A percentile compares a stretch with the other conserved stretches of the same genome.
phyloP scores from a whole-genome alignment of 495 filamentous ascomycete species.

The Chaetomium fimeti region DNA sequence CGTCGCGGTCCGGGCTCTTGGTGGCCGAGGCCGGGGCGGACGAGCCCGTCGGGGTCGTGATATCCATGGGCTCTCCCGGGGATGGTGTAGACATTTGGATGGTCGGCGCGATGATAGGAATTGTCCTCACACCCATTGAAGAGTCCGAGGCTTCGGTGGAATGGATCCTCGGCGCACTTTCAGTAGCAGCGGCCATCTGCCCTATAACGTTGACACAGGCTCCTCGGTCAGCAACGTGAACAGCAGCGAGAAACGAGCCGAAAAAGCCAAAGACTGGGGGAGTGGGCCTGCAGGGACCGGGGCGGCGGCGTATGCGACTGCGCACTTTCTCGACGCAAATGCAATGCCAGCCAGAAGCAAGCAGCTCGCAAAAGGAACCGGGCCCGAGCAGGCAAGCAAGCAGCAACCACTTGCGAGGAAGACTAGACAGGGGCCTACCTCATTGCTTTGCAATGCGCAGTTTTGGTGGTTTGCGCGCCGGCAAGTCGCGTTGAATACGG shows the following conservation, averaged over 20 bases:
- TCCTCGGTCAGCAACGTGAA: constrained; percentile 30
- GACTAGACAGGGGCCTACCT: constrained; percentile 25
- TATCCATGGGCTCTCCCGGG: constrained; percentile 53
- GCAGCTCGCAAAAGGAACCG: background rate
- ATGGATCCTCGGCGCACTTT: constrained; percentile 46
- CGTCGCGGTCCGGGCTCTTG: constrained; percentile 48
- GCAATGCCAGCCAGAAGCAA: constrained; percentile 6
- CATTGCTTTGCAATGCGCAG: constrained; percentile 25
- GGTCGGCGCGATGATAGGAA: constrained; percentile 51
- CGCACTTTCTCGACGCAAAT: constrained; percentile 5
- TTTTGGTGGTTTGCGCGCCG: constrained; percentile 17
- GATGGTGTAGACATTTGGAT: constrained; percentile 53
- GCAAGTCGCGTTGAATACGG: constrained; percentile 10
- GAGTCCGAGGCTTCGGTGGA: constrained; percentile 41
- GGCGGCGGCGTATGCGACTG: constrained; percentile 8
- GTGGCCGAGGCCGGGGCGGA: constrained; percentile 44
- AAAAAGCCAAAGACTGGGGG: constrained; percentile 7
- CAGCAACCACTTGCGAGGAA: background rate
- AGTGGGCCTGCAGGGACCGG: background rate
- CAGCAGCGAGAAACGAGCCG: background rate
- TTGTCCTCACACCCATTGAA: constrained; percentile 45
- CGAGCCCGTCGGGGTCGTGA: constrained; percentile 48
- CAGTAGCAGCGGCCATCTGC: constrained; percentile 51
- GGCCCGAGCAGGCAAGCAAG: background rate
- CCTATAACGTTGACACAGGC: constrained; percentile 34